A percentile compares a stretch with the other conserved stretches of the same genome.
Conservation (phyloP, 495 filamentous ascomycete species). For the Pseudomonodictys pantanalensis region DNA sequence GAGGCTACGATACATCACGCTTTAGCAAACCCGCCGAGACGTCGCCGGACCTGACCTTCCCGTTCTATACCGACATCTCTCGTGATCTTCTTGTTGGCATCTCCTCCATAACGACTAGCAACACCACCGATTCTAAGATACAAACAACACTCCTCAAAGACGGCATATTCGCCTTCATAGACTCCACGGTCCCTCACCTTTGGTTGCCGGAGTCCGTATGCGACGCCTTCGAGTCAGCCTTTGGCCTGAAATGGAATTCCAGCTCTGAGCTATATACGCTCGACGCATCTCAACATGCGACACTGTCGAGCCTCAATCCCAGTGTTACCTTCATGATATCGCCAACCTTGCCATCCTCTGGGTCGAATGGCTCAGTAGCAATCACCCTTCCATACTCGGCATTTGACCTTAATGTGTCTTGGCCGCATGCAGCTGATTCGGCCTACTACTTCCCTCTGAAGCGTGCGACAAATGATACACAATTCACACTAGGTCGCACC, state of each 20-base stretch:
- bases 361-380: conserved; percentile 42
- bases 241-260: conserved; percentile 49
- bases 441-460: conserved; percentile 54
- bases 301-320: conserved; percentile 46
- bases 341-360: conserved; percentile 40
- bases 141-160: conserved; percentile 18
- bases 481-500: conserved; percentile 55
- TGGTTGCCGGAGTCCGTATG: conserved; percentile 54
- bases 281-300: conserved; percentile 43
- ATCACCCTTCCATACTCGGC: conserved; percentile 53
- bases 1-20: conserved; percentile 53
- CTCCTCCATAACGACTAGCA: conserved; percentile 41
- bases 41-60: conserved; percentile 43
- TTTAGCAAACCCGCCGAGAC: conserved; percentile 47
- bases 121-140: conserved; percentile 15
- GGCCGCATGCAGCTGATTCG: conserved; percentile 39
- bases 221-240: conserved; percentile 51
- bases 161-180: conserved; percentile 44
- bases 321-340: conserved; percentile 52
- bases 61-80: conserved; percentile 48
- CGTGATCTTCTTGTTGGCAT: conserved; percentile 51
- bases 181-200: conserved; percentile 52
- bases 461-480: conserved; percentile 49
- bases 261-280: conserved; percentile 48
- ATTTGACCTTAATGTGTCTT: conserved; percentile 48